Evolutionary conservation across 306 rosid genomes (phyloP), one percentile per base, ranked within the genome.

Genomic region (Astragalus glycyphyllos): DNA sequence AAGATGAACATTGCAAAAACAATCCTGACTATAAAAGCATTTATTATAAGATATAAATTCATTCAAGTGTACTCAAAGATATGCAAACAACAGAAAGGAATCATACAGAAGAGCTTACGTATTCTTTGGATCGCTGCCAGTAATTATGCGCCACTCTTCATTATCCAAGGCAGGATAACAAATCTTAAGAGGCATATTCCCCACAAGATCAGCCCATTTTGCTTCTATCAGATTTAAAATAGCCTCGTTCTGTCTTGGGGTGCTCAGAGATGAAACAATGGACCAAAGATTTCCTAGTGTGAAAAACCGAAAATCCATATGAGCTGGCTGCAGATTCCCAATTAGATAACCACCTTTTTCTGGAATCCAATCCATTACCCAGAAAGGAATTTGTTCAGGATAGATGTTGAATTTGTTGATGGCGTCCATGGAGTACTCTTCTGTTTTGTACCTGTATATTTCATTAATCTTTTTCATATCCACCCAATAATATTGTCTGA

Each of bases 351-450:
- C 99, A 13, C 99, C 96, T 64, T 91, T 81, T 83, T 94, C 97
- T 35, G 99, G 99, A 77, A 94, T 73, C 99, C 99, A 94, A 77
- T 94, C 97, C 96, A 94, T 91, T 79, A 89, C 83, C 99, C 99
- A 94, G 57, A 17, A 57, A 40, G 99, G 97, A 77, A 94, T 94
- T 85, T 94, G 99, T 17, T 94, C 97, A n/a, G 99, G 99, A 73
- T 94, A 94, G 59, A 94, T 94, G 71, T 94, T 94, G 86, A 94
- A 94, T 78, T 94, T 94, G 86, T 94, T 94, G 34, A 79, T 94
- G 59, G 97, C 99, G 65, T 94, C 88, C 60, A 73, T 79, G 60
- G 99, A 94, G 72, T 94, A 91, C 78, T 94, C 97, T 77, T 94
- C 99, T 1, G 99, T 91, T 76, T 94, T 94, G 40, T 94, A 94